A percentile compares a stretch with the other conserved stretches of the same genome.
Evolutionary conservation across 1,284 basidiomycete genomes (phyloP).

Genomic region (Rhodotorula glutinis): DNA sequence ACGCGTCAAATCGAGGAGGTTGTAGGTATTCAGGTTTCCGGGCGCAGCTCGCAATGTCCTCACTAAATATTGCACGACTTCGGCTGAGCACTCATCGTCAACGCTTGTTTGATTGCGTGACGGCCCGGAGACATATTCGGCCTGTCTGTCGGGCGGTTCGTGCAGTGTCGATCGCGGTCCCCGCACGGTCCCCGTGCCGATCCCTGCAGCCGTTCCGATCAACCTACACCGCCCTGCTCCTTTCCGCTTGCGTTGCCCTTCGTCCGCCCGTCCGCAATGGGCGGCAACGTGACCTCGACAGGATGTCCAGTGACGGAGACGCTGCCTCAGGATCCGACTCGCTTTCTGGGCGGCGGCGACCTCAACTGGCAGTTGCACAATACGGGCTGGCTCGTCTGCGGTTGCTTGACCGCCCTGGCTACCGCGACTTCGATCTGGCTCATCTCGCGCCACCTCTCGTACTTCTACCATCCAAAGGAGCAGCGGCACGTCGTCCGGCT

Average conservation of each 20-base stretch:
- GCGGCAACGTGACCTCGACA: slow-evolving; percentile 3
- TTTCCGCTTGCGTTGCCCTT: no score
- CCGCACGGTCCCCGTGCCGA: no score
- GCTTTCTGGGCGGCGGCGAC: slow-evolving; percentile 62
- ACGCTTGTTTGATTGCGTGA: no score
- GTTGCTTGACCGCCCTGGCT: slow-evolving; percentile 59
- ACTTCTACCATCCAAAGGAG: slow-evolving; percentile 28
- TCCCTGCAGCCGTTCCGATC: no score
- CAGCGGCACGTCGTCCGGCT: slow-evolving; percentile 56
- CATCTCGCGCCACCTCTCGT: slow-evolving; percentile 62
- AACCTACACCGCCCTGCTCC: no score
- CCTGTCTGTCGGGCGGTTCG: no score
- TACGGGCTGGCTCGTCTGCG: slow-evolving; percentile 69
- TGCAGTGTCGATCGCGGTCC: no score
- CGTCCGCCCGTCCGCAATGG: neutral
- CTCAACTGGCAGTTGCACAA: slow-evolving; percentile 57
- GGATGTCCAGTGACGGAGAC: slow-evolving; percentile 17
- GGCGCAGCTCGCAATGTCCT: no score
- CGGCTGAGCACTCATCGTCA: no score
- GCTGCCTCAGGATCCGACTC: slow-evolving; percentile 35
- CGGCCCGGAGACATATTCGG: no score
- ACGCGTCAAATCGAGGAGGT: neutral
- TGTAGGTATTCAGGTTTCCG: neutral
- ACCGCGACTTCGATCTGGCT: slow-evolving; percentile 64
- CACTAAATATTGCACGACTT: no score